A percentile compares a stretch with the other conserved stretches of the same genome.
These are phyloP conservation scores for Penicillium daleae DNA, from an alignment of 495 filamentous ascomycete species.

Conservation along the genomic window DNA sequence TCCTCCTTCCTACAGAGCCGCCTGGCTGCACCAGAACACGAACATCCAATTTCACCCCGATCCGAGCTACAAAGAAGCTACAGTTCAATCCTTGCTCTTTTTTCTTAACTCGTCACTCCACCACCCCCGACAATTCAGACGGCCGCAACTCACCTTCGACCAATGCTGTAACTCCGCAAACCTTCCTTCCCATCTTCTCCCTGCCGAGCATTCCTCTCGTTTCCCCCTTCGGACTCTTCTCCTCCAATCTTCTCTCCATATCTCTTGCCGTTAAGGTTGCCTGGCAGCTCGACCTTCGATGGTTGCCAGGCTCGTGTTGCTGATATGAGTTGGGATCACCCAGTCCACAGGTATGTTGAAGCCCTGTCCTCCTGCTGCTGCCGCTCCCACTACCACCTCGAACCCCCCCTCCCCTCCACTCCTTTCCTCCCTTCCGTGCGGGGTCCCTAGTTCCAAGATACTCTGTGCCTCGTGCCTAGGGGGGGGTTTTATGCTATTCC, in stretches of 20 bases:
- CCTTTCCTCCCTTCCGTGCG: constrained; percentile 28
- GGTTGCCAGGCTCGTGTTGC: constrained; percentile 50
- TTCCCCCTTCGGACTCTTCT: constrained; percentile 7
- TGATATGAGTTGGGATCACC: constrained; percentile 77
- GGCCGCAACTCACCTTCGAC: too few species aligned
- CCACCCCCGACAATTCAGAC: too few species aligned
- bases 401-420: constrained; percentile 24
- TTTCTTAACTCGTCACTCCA: too few species aligned
- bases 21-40: not conserved
- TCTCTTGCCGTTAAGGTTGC: constrained; percentile 34
- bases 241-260: constrained; percentile 22
- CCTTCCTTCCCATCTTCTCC: constrained; percentile 19
- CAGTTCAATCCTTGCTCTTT: too few species aligned
- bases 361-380: constrained; percentile 20
- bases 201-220: constrained; percentile 36
- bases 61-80: not conserved
- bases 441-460: constrained; percentile 23
- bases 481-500: not conserved
- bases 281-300: constrained; percentile 47
- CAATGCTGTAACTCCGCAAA: constrained; percentile 2
- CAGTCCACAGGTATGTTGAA: constrained; percentile 66
- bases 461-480: not conserved
- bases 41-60: not conserved
- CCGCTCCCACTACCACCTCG: not conserved
- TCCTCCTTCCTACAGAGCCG: not conserved